Percentiles rank a stretch among this genome's conserved stretches.
These are phyloP conservation scores for Fusarium brevicatenulatum DNA, from an alignment of 2,329 filamentous ascomycete genomes.

Conservation along the genomic window DNA sequence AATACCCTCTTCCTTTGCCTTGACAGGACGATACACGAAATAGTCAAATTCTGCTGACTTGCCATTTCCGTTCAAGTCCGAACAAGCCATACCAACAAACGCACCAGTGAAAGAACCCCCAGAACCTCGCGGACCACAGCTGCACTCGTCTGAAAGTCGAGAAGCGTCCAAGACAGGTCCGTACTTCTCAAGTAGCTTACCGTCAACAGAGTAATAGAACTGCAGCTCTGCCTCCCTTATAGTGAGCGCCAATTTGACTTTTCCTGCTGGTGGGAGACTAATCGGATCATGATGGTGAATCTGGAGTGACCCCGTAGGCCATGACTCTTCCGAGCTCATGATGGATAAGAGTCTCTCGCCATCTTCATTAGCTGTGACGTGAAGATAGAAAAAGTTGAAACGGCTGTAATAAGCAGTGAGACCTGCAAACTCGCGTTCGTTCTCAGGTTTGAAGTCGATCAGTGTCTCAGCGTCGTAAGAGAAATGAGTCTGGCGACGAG, in stretches of 20 bases:
- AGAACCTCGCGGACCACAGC: slow-evolving; percentile 62
- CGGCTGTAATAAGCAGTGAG: slow-evolving; percentile 71
- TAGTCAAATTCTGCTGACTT: slow-evolving; percentile 60
- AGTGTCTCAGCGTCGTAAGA: slow-evolving; percentile 69
- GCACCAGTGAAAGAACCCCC: slow-evolving; percentile 72
- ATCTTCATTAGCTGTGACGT: slow-evolving; percentile 64
- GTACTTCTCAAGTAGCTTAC: slow-evolving; percentile 56
- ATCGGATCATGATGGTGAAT: slow-evolving; percentile 56
- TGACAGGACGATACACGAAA: slow-evolving; percentile 44
- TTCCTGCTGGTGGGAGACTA: slow-evolving; percentile 62
- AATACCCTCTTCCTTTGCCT: neutral
- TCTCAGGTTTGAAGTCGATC: slow-evolving; percentile 61
- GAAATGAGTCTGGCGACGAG: slow-evolving; percentile 66
- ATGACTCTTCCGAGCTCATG: slow-evolving; percentile 65
- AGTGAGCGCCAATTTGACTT: slow-evolving; percentile 60
- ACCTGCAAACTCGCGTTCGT: slow-evolving; percentile 69
- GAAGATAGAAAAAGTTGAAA: slow-evolving; percentile 72
- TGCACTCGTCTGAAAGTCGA: slow-evolving; percentile 68
- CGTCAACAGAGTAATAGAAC: slow-evolving; percentile 64
- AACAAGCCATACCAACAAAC: slow-evolving; percentile 65
- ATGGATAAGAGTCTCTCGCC: slow-evolving; percentile 67
- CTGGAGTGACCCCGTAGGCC: slow-evolving; percentile 60
- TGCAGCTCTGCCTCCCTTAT: slow-evolving; percentile 64
- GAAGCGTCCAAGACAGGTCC: slow-evolving; percentile 67
- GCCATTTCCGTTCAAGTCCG: slow-evolving; percentile 63